Conservation (phyloP, 208 protist species). For the Leishmania turanica region DNA sequence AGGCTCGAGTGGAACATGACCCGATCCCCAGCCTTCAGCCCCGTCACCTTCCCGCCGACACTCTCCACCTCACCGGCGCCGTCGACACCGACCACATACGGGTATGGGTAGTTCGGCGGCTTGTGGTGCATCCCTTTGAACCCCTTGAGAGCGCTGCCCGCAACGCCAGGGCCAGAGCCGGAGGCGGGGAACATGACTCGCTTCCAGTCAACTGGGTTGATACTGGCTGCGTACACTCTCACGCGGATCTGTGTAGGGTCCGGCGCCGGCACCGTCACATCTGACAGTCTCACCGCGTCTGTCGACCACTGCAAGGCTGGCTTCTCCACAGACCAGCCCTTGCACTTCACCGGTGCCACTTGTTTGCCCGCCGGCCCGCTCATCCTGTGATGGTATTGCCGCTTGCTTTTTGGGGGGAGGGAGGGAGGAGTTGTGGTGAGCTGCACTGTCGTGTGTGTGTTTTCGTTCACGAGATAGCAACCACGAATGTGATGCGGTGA, state of each 20-base stretch:
- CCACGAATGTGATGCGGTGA: not conserved
- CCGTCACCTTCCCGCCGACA: conserved; percentile 37
- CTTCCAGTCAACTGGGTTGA: conserved; percentile 57
- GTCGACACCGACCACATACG: conserved; percentile 56
- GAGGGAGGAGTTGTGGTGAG: not conserved
- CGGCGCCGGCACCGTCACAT: conserved; percentile 40
- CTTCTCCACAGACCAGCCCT: conserved; percentile 24
- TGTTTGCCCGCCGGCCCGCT: not conserved
- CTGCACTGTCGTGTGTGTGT: not conserved
- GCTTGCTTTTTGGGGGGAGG: not conserved
- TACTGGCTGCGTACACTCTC: conserved; percentile 44
- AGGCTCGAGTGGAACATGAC: conserved; percentile 61
- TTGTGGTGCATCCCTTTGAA: conserved; percentile 30
- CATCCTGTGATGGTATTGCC: not conserved
- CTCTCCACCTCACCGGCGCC: conserved; percentile 63
- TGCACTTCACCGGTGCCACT: conserved; percentile 20
- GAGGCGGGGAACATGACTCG: conserved; percentile 34
- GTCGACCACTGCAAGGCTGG: conserved; percentile 25
- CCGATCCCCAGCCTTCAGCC: conserved; percentile 42
- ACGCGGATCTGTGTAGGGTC: conserved; percentile 44
- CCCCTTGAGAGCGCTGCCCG: conserved; percentile 11
- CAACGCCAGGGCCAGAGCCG: conserved; percentile 11
- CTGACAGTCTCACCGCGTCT: conserved; percentile 15
- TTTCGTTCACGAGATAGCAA: not conserved
- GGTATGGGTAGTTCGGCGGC: conserved; percentile 42